Percentiles rank a stretch among this genome's conserved stretches.
phyloP scores from a whole-genome alignment of 768 basidiomycete genomes.

The Calocera cornea region DNA sequence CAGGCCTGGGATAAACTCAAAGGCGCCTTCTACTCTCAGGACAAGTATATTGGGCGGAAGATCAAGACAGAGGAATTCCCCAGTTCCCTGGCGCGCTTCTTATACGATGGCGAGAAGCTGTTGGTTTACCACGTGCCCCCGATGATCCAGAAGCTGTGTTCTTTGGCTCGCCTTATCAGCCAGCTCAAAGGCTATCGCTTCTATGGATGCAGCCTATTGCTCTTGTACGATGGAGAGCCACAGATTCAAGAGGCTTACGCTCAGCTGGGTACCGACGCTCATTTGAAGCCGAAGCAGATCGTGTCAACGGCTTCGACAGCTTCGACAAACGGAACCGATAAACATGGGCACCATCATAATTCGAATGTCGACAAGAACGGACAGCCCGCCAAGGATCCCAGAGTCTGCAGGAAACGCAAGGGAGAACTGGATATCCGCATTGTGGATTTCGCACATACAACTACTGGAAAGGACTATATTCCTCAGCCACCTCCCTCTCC shows the following conservation, averaged over 20 bases:
- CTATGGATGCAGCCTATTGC: conserved; percentile 90
- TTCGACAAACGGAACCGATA: neutral
- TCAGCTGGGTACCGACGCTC: conserved; percentile 6
- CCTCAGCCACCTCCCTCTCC: conserved; percentile 38
- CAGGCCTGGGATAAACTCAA: conserved; percentile 91
- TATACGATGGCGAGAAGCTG: conserved; percentile 69
- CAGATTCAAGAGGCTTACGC: conserved; percentile 65
- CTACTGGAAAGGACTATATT: conserved; percentile 84
- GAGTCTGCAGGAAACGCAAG: conserved; percentile 31
- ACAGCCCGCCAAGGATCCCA: neutral
- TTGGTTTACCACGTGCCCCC: conserved; percentile 85
- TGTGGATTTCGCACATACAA: conserved; percentile 98
- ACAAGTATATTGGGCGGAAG: conserved; percentile 93
- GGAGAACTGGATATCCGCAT: conserved; percentile 93
- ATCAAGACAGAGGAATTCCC: conserved; percentile 76
- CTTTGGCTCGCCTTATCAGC: conserved; percentile 81
- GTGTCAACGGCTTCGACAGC: neutral
- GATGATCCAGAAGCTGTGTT: conserved; percentile 81
- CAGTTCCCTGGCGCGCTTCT: conserved; percentile 65
- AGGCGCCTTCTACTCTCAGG: conserved; percentile 77
- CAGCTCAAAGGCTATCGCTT: conserved; percentile 91
- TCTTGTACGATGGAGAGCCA: conserved; percentile 93
- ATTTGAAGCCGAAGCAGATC: neutral
- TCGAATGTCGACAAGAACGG: neutral
- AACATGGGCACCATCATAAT: neutral